Base-by-base conservation (phyloP, 83 land plant genomes). In the Picea engelmannii region DNA sequence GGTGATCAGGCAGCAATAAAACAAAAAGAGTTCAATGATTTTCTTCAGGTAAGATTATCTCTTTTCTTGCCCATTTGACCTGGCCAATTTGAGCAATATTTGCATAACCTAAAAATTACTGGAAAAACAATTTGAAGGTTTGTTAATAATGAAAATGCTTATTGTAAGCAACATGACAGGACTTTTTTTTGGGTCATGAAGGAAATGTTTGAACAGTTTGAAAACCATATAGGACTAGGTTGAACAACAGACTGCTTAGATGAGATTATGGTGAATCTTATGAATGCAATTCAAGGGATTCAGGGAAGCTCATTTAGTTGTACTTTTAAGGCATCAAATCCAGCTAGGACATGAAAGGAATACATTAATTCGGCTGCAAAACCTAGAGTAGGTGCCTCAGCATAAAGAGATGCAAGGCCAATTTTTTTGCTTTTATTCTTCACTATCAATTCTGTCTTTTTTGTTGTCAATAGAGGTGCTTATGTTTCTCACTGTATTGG, bases 11-110 rank as follows among this genome's bases (percentile, higher is more conserved):
- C 96, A 68, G 74, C 71, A 35, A 85, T 76, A 66, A 95, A 92
- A 87, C 99, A 97, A 85, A 81, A 89, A 44, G 95, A 97, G 79
- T 91, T 97, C 81, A 97, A 92, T 85, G 87, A 86, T 15, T 94
- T 86, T 78, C 93, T 97, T 63, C 89, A 92, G 96, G 99, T 97
- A 81, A 21, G 81, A 76, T 12, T 62, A 17, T 59, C 25, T 77
- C 25, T 62, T 11, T 67, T 18, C 70, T 18, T 67, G 70, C 13
- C 70, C 25, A 3, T 67, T 23, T 11, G 12, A 18, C 31, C 58
- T 55, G 44, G 52, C 4, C 76, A 71, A 71, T 71, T 44, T 73
- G 76, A 73, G 44, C 21, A 9, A 42, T 71, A 10, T 42, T 71
- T 20, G 23, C n/a, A 69, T 38, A 69, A 69, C 20, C 52, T 42